Evolutionary conservation across 768 basidiomycete species (phyloP).

Genomic region (Macrolepiota fuliginosa): DNA sequence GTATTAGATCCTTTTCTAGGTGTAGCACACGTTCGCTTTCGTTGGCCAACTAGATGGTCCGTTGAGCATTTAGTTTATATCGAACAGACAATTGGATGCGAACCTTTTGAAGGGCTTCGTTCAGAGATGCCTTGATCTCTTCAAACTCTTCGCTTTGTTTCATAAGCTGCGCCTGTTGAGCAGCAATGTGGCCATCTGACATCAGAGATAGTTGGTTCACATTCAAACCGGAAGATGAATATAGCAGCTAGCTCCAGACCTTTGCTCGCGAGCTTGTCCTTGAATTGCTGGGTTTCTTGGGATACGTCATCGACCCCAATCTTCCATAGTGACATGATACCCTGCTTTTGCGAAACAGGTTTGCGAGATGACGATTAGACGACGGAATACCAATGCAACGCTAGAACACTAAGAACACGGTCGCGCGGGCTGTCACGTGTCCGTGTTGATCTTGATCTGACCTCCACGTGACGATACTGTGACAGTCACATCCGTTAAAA

Average conservation of each 20-base stretch:
- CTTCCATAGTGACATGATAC: slow-evolving; percentile 46
- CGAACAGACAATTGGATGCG: slow-evolving; percentile 12
- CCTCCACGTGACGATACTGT: background rate
- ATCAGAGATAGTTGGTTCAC: background rate
- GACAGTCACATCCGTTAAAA: background rate
- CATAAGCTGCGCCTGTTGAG: slow-evolving; percentile 41
- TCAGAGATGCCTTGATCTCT: slow-evolving; percentile 38
- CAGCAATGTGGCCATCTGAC: slow-evolving; percentile 47
- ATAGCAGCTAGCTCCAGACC: slow-evolving; percentile 30
- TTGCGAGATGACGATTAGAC: background rate
- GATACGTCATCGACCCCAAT: slow-evolving; percentile 45
- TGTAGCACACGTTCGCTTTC: slow-evolving; percentile 56
- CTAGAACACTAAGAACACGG: background rate
- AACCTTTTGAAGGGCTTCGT: slow-evolving; percentile 48
- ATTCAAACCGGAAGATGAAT: background rate
- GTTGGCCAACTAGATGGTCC: slow-evolving; percentile 41
- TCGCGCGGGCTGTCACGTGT: slow-evolving; percentile 5
- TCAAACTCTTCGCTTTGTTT: slow-evolving; percentile 40
- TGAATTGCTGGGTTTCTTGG: slow-evolving; percentile 43
- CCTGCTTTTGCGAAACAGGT: slow-evolving; percentile 12
- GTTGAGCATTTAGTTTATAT: slow-evolving; percentile 3
- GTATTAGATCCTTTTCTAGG: slow-evolving; percentile 49
- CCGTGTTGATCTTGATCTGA: background rate
- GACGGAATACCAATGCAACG: background rate
- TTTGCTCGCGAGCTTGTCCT: slow-evolving; percentile 49